Evolutionary conservation across 2,329 filamentous ascomycete genomes (phyloP).

Genomic region (Camillea tinctor): DNA sequence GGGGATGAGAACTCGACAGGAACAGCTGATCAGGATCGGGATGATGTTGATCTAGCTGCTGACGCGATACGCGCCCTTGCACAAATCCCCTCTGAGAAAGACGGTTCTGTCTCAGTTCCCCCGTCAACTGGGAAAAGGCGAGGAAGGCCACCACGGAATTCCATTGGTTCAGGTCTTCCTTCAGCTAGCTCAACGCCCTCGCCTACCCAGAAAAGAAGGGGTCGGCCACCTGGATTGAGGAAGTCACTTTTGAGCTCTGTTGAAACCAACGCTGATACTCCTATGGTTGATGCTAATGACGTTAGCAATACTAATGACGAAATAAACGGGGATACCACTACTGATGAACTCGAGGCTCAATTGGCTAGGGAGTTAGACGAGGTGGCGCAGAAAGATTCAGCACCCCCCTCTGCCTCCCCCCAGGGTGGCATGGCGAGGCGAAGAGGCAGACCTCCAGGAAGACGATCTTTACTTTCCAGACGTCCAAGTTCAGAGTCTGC

Average conservation of each 20-base stretch:
- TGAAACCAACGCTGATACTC: constrained; percentile 22
- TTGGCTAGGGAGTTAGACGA: constrained; percentile 33
- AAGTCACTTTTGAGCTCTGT: constrained; percentile 29
- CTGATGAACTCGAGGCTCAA: constrained; percentile 36
- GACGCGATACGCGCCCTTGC: constrained; percentile 35
- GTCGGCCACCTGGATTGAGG: constrained; percentile 25
- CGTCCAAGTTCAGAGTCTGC: not conserved
- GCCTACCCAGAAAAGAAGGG: constrained; percentile 24
- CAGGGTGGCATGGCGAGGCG: constrained; percentile 21
- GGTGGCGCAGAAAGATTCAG: constrained; percentile 5
- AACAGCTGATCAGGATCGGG: constrained; percentile 26
- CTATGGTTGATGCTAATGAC: constrained; percentile 26
- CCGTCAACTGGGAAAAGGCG: constrained; percentile 26
- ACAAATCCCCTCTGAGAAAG: constrained; percentile 12
- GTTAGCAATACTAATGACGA: constrained; percentile 15
- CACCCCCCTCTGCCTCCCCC: constrained; percentile 2
- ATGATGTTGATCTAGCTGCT: constrained; percentile 43
- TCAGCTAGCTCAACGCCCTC: constrained; percentile 11
- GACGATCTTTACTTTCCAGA: constrained; percentile 7
- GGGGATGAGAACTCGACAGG: constrained; percentile 9
- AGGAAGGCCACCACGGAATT: constrained; percentile 29
- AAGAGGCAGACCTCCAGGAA: constrained; percentile 36
- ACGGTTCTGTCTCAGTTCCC: constrained; percentile 16
- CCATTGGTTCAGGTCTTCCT: constrained; percentile 13
- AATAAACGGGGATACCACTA: constrained; percentile 20